Percentiles rank a stretch among this genome's conserved stretches.
Conservation (phyloP, 345 rosid species). For the Anastatica hierochuntica region DNA sequence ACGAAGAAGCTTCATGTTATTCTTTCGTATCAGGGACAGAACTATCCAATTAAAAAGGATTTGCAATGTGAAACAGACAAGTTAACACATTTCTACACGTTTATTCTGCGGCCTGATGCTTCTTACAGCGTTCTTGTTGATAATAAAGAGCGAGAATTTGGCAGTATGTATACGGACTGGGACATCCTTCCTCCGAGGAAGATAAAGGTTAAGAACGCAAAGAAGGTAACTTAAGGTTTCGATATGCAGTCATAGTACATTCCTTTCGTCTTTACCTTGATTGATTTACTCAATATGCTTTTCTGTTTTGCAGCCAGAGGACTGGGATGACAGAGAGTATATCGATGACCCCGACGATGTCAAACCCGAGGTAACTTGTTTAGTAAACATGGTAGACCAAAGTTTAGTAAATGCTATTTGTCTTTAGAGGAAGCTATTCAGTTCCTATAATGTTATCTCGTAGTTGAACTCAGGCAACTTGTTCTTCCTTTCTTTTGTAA, state of each 20-base stretch:
- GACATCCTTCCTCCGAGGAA: constrained; percentile 89
- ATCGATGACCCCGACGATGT: constrained; percentile 71
- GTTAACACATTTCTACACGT: constrained; percentile 84
- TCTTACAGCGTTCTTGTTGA: constrained; percentile 74
- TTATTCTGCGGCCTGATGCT: constrained; percentile 88
- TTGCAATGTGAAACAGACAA: constrained; percentile 93
- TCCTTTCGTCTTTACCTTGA: too few relatives aligned
- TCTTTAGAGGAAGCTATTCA: not conserved
- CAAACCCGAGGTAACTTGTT: constrained; percentile 61
- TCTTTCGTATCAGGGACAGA: constrained; percentile 89
- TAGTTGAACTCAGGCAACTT: constrained; percentile 3
- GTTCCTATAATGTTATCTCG: not conserved
- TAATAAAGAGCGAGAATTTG: constrained; percentile 77
- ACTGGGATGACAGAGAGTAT: constrained; percentile 91
- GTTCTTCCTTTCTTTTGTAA: constrained; percentile 5
- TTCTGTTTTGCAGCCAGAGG: constrained; percentile 51
- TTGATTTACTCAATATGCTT: not conserved
- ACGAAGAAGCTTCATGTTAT: constrained; percentile 85
- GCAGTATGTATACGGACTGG: constrained; percentile 93
- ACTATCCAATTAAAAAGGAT: constrained; percentile 80
- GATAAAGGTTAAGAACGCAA: constrained; percentile 64
- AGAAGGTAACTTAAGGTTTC: constrained; percentile 41
- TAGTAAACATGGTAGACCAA: constrained; percentile 4
- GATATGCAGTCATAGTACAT: too few relatives aligned
- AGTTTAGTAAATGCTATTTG: not conserved